phyloP scores from a whole-genome alignment of 345 rosid species.

The Citrus sp. region DNA sequence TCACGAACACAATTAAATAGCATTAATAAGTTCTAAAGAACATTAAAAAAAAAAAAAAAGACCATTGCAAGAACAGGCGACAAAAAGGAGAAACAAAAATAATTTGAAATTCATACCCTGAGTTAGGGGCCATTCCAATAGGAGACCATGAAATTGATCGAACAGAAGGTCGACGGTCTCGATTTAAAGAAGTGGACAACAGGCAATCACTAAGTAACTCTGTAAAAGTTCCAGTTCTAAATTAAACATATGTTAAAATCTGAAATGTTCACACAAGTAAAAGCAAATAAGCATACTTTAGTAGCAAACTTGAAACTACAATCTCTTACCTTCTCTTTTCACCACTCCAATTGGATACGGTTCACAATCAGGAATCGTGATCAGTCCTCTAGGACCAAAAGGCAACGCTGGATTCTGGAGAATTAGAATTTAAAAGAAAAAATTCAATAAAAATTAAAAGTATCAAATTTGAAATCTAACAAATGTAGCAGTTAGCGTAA shows the following conservation, averaged over 20 bases:
- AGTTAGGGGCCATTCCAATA: constrained; percentile 80
- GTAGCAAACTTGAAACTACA: not conserved
- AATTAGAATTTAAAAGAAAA: not conserved
- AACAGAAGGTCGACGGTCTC: constrained; percentile 65
- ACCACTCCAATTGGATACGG: constrained; percentile 65
- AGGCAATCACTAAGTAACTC: constrained; percentile 60
- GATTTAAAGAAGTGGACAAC: constrained; percentile 60
- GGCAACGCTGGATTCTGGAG: constrained; percentile 85
- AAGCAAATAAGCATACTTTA: not conserved
- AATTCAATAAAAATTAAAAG: not conserved
- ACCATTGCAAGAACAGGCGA: not conserved
- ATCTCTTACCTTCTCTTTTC: constrained; percentile 49
- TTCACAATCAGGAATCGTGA: constrained; percentile 48
- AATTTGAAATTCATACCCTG: constrained; percentile 45
- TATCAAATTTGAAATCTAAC: not conserved
- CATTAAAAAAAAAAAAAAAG: too few relatives aligned
- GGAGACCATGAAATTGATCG: constrained; percentile 93
- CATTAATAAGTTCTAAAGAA: not conserved
- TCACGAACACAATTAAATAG: not conserved
- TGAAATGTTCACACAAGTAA: not conserved
- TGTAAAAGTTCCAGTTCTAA: constrained; percentile 17
- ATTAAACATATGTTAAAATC: not conserved
- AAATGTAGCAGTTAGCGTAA: not conserved
- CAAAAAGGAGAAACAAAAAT: not conserved
- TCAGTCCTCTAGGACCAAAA: constrained; percentile 79